A percentile compares a stretch with the other conserved stretches of the same genome.
phyloP scores from a whole-genome alignment of 495 filamentous ascomycete species.

The Bryoglossum gracile region DNA sequence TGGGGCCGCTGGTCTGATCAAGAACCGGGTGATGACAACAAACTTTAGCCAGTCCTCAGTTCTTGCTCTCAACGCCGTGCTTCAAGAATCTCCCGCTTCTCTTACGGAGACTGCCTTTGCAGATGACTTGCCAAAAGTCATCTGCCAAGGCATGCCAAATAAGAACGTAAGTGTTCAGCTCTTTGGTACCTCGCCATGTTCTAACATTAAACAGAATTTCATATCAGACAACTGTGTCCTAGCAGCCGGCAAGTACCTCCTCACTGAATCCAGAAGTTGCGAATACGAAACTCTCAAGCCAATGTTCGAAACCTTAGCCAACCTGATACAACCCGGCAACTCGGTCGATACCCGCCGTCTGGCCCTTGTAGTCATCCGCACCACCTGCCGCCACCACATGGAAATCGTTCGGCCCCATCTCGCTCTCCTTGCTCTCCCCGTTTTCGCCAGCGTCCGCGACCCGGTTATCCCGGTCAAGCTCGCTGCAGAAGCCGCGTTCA shows the following conservation, averaged over 20 bases:
- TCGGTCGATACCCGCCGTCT: slow-evolving; percentile 79
- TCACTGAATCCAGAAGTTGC: slow-evolving; percentile 52
- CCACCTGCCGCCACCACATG: slow-evolving; percentile 64
- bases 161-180: slow-evolving; percentile 51
- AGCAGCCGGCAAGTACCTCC: slow-evolving; percentile 90
- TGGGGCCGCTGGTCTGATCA: slow-evolving; percentile 60
- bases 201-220: slow-evolving; percentile 48
- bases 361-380: slow-evolving; percentile 82
- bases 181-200: slow-evolving; percentile 4
- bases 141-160: slow-evolving; percentile 72
- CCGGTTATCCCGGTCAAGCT: slow-evolving; percentile 94
- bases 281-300: slow-evolving; percentile 64
- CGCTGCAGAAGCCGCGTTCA: slow-evolving; percentile 87
- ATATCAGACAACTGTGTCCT: slow-evolving; percentile 85
- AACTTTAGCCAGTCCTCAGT: slow-evolving; percentile 60
- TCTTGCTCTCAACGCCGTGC: slow-evolving; percentile 78
- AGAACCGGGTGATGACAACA: slow-evolving; percentile 68
- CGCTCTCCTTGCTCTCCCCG: slow-evolving; percentile 63
- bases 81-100: slow-evolving; percentile 66
- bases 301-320: slow-evolving; percentile 68
- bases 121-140: slow-evolving; percentile 62
- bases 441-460: slow-evolving; percentile 88
- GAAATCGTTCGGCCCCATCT: slow-evolving; percentile 77
- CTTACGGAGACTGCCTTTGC: slow-evolving; percentile 56
- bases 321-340: slow-evolving; percentile 65